These are phyloP conservation scores for Colletotrichum trifolii DNA, from an alignment of 2,329 filamentous ascomycete genomes.

Conservation along the genomic window DNA sequence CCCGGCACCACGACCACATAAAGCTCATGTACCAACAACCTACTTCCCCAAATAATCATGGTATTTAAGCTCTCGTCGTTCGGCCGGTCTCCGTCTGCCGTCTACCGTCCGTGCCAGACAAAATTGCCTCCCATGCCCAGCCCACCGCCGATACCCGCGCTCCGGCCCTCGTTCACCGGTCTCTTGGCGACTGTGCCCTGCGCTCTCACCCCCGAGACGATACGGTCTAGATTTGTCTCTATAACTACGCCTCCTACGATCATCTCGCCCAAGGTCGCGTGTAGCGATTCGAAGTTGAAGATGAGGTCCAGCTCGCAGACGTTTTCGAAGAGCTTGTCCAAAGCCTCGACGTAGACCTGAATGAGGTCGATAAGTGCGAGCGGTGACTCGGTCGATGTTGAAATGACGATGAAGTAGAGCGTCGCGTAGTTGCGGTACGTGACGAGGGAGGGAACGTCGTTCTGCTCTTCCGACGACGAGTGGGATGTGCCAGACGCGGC, in stretches of 20 bases:
- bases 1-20: conserved; percentile 14
- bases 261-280: conserved; percentile 92
- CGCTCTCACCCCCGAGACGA: conserved; percentile 83
- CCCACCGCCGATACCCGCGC: conserved; percentile 58
- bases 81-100: conserved; percentile 42
- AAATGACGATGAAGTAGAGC: conserved; percentile 98
- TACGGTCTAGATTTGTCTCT: conserved; percentile 89
- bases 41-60: conserved; percentile 39
- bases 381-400: conserved; percentile 94
- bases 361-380: conserved; percentile 96
- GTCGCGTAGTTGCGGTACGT: conserved; percentile 99
- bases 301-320: conserved; percentile 98
- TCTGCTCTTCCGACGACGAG: conserved; percentile 75
- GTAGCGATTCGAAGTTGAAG: conserved; percentile 98
- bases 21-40: conserved; percentile 41
- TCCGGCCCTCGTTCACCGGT: conserved; percentile 76
- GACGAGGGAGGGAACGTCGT: conserved; percentile 92
- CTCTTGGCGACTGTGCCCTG: conserved; percentile 83
- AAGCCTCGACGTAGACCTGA: conserved; percentile 95
- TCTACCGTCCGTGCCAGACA: conserved; percentile 61
- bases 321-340: conserved; percentile 96
- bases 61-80: conserved; percentile 21
- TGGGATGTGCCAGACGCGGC: conserved; percentile 71
- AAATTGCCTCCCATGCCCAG: conserved; percentile 69
- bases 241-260: conserved; percentile 94